Conservation (phyloP, 345 rosid species). For the Eucalyptus dawsonii region DNA sequence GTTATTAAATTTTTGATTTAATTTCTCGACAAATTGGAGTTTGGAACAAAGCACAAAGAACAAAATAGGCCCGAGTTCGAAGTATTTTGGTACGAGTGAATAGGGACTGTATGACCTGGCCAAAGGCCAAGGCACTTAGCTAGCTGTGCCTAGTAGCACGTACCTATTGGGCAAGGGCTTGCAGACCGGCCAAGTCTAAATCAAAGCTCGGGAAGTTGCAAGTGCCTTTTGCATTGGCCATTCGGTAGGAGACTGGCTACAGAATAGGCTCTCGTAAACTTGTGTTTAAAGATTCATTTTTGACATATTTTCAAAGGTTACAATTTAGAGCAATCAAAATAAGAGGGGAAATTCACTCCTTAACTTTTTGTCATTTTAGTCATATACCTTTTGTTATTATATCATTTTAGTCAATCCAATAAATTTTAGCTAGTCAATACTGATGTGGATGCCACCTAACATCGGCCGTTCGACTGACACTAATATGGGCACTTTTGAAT, state of each 20-base stretch:
- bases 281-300: background rate
- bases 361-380: too few relatives aligned
- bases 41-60: background rate
- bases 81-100: background rate
- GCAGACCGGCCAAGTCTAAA: background rate
- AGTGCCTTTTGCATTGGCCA: background rate
- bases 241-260: background rate
- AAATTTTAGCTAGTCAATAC: too few relatives aligned
- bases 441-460: too few relatives aligned
- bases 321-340: background rate
- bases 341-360: background rate
- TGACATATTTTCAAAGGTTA: background rate
- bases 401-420: too few relatives aligned
- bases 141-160: background rate
- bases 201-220: background rate
- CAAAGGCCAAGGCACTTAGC: background rate
- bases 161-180: background rate
- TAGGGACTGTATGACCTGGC: background rate
- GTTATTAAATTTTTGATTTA: background rate
- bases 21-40: too few relatives aligned
- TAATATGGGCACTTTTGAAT: too few relatives aligned
- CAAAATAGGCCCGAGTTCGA: background rate
- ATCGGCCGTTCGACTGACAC: rapidly evolving
- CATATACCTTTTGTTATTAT: too few relatives aligned
- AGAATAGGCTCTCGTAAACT: background rate